Evolutionary conservation across 1,284 basidiomycete genomes (phyloP).

Genomic region (Apiotrichum gracile): DNA sequence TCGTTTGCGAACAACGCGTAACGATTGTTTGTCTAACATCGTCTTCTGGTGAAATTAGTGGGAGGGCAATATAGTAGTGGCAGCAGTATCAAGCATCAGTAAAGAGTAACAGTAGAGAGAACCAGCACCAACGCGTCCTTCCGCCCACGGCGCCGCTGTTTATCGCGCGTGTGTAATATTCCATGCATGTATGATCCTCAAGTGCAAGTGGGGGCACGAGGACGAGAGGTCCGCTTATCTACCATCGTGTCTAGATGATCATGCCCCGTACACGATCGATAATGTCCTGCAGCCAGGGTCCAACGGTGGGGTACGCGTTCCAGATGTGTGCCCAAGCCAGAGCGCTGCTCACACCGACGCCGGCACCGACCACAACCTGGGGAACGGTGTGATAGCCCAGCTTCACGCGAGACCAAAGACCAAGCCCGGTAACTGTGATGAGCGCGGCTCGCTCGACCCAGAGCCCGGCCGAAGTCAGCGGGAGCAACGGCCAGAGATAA

Average conservation of each 20-base stretch:
- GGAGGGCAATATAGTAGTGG: neutral
- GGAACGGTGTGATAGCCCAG: constrained; percentile 72
- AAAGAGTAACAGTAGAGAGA: neutral
- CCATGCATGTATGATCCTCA: constrained; percentile 11
- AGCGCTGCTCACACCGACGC: constrained; percentile 58
- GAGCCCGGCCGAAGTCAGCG: constrained; percentile 47
- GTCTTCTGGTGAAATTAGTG: neutral
- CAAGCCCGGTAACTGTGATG: constrained; percentile 40
- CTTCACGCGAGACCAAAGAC: constrained; percentile 65
- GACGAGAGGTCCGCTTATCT: neutral
- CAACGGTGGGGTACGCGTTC: constrained; percentile 14
- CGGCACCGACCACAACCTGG: constrained; percentile 64
- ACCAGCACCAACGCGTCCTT: neutral
- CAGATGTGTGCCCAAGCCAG: constrained; percentile 51
- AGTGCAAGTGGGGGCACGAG: neutral
- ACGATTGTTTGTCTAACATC: neutral
- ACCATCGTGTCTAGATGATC: neutral
- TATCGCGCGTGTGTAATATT: constrained; percentile 1
- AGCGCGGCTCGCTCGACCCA: constrained; percentile 41
- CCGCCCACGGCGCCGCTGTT: neutral
- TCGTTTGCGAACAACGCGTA: neutral
- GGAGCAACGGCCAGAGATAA: constrained; percentile 59
- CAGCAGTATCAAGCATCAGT: neutral
- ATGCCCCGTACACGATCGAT: neutral
- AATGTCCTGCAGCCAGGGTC: neutral